phyloP scores from a whole-genome alignment of 1,284 basidiomycete species.

The Prillingera fragicola region DNA sequence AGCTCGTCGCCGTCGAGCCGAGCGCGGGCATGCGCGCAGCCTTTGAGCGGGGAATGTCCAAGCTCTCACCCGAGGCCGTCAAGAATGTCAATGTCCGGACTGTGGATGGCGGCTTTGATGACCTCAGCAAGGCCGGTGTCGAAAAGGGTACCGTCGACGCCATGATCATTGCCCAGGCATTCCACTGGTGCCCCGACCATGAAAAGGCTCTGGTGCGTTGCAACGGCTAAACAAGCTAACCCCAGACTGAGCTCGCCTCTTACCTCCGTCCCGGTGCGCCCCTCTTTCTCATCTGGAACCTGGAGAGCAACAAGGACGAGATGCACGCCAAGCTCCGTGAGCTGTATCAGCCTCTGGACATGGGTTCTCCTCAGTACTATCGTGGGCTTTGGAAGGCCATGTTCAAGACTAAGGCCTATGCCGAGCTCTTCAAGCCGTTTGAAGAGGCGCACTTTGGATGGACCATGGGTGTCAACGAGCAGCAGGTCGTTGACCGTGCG shows the following conservation, averaged over 20 bases:
- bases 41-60: conserved; percentile 29
- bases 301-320: conserved; percentile 24
- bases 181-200: conserved; percentile 47
- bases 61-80: conserved; percentile 2
- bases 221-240: conserved; percentile 2
- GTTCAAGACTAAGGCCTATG: conserved; percentile 34
- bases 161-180: conserved; percentile 47
- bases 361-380: conserved; percentile 44
- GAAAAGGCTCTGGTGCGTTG: conserved; percentile 40
- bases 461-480: conserved; percentile 28
- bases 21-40: conserved; percentile 47
- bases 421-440: conserved; percentile 26
- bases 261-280: conserved; percentile 43
- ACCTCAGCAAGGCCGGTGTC: conserved; percentile 31
- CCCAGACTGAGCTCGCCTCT: conserved; percentile 37
- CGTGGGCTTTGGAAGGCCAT: conserved; percentile 31
- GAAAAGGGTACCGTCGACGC: conserved; percentile 35
- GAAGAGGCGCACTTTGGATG: conserved; percentile 24
- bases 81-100: conserved; percentile 8
- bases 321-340: conserved; percentile 26
- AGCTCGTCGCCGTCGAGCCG: conserved; percentile 47
- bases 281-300: conserved; percentile 47
- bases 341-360: conserved; percentile 33
- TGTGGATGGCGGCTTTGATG: conserved; percentile 47
- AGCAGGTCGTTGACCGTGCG: conserved; percentile 32